Percentiles rank a stretch among this genome's conserved stretches.
These are phyloP conservation scores for Colletotrichum tanaceti DNA, from an alignment of 2,329 filamentous ascomycete species.

Conservation along the genomic window DNA sequence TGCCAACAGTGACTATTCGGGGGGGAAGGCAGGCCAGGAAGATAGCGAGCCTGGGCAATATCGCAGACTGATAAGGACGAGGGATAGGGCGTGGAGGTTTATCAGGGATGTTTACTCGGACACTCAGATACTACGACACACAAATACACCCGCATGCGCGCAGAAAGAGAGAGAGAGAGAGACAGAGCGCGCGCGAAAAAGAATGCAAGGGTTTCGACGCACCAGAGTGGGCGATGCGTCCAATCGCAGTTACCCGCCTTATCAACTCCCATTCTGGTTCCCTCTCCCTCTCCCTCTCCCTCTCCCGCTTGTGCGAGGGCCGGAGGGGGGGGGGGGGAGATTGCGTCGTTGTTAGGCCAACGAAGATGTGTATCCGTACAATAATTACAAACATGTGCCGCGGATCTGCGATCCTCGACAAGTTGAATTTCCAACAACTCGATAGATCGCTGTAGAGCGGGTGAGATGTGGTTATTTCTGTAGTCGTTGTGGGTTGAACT, in stretches of 20 bases:
- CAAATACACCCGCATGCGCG: too few relatives aligned
- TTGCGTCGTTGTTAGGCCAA: constrained; percentile 1
- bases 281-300: constrained; percentile 8
- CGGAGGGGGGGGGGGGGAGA: not conserved
- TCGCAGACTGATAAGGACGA: constrained; percentile 15
- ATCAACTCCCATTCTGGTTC: constrained; percentile 14
- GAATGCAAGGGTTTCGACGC: constrained; percentile 19
- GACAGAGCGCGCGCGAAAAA: not conserved
- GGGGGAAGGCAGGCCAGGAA: not conserved
- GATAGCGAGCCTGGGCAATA: not conserved
- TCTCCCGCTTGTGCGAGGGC: constrained; percentile 14
- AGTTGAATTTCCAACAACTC: not conserved
- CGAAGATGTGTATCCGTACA: not conserved
- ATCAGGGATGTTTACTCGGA: constrained; percentile 15
- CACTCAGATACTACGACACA: too few relatives aligned
- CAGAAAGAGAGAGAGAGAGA: too few relatives aligned
- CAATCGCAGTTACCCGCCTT: constrained; percentile 32
- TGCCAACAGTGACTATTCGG: not conserved
- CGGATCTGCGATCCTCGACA: not conserved
- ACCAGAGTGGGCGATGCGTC: constrained; percentile 19
- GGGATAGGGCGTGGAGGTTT: constrained; percentile 8
- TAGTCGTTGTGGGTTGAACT: not conserved
- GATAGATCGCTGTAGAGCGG: not conserved
- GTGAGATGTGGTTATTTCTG: not conserved
- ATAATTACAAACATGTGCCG: not conserved